Evolutionary conservation across 75 land plant genomes (phyloP).

Genomic region (Adiantum capillusveneris): DNA sequence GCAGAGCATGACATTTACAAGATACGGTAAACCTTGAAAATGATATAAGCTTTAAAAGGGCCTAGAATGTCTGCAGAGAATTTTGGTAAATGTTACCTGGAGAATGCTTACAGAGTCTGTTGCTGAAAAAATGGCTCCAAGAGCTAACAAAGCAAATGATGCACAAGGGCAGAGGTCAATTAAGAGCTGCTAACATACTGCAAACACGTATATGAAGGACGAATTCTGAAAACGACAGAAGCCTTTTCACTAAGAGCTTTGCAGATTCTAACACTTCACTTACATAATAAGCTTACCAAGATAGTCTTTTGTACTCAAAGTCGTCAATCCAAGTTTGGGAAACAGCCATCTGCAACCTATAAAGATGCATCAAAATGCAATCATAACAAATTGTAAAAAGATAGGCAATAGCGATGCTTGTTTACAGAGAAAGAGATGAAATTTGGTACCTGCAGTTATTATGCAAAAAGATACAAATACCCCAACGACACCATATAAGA

Average conservation of each 20-base stretch:
- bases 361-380: too few species aligned
- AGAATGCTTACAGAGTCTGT: conserved; percentile 72
- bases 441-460: conserved; percentile 48
- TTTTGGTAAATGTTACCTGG: conserved; percentile 33
- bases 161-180: background rate
- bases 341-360: conserved; percentile 56
- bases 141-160: conserved; percentile 25
- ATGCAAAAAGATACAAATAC: conserved; percentile 67
- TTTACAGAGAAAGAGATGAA: background rate
- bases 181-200: too few species aligned
- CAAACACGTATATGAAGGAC: too few species aligned
- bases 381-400: conserved; percentile 8
- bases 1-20: too few species aligned
- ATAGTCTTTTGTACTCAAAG: conserved; percentile 38
- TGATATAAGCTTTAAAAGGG: too few species aligned
- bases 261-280: too few species aligned
- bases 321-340: conserved; percentile 42
- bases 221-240: too few species aligned
- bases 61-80: background rate
- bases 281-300: conserved; percentile 34
- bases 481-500: conserved; percentile 73
- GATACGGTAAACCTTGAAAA: too few species aligned
- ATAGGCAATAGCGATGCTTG: too few species aligned
- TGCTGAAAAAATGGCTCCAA: conserved; percentile 70
- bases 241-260: too few species aligned